Base-by-base conservation (phyloP, 441 rosid species). In the Gossypium davidsonii region DNA sequence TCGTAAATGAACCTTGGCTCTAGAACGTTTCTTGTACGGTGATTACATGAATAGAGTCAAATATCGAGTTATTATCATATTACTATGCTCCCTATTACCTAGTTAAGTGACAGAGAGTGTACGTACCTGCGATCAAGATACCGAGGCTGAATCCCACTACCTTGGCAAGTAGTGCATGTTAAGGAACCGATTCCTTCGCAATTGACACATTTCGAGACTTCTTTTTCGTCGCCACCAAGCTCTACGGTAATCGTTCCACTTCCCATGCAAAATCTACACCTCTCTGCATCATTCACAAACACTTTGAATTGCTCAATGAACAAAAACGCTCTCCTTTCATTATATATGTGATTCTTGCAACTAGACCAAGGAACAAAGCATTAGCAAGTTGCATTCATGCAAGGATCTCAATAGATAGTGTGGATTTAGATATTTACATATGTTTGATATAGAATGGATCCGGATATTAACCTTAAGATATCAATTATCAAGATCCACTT, bases 111-210 rank as follows among this genome's bases (percentile, higher is more conserved):
- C 44, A 39, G 44, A 39, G 44, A 49, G 20, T n/a, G 8, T 17
- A 53, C 21, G 20, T 81, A 92, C 97, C 97, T 90, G 86, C 98
- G 92, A 78, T 94, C 97, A 49, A 92, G 97, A 85, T 90, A 94
- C n/a, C 98, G 90, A 42, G 97, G 98, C 80, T 94, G 97, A 85
- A 92, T 90, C 64, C 97, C 94, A 15, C 83, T 78, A 79, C 98
- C 97, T 85, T 92, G 98, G 80, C 98, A 94, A 78, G 97, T 94
- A 58, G 98, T 94, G 77, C 98, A 94, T 4, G 97, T 91, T 73
- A 89, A 85, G 48, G 97, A 89, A 76, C 97, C 98, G 73, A 64
- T 87, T 51, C 96, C 94, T 0, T 90, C 92, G 39, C 98, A 91
- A 67, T 94, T 92, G 42, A 94, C 91, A 73, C 97, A 94, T 65